A percentile compares a stretch with the other conserved stretches of the same genome.
phyloP scores from a whole-genome alignment of 2,329 filamentous ascomycete species.

The Fusarium transvaalense region DNA sequence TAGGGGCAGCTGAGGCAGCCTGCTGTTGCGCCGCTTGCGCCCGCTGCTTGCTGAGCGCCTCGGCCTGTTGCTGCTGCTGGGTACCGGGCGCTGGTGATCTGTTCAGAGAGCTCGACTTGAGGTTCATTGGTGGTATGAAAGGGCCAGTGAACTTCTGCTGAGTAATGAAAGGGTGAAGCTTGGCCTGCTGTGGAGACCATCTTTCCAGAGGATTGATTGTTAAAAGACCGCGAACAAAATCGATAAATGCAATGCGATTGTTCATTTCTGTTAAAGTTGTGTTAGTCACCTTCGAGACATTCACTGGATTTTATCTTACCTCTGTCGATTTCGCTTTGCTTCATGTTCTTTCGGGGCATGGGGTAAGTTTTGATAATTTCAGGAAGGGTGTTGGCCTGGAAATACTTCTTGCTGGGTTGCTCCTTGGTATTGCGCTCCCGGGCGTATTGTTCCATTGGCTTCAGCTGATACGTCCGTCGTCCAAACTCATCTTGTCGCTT shows the following conservation, averaged over 20 bases:
- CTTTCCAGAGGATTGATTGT: slow-evolving; percentile 96
- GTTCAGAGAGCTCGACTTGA: slow-evolving; percentile 87
- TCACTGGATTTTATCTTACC: slow-evolving; percentile 65
- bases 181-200: slow-evolving; percentile 98
- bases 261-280: slow-evolving; percentile 83
- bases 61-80: slow-evolving; percentile 94
- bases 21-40: slow-evolving; percentile 78
- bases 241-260: slow-evolving; percentile 96
- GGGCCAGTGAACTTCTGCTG: slow-evolving; percentile 97
- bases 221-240: slow-evolving; percentile 93
- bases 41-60: slow-evolving; percentile 92
- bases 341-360: slow-evolving; percentile 99
- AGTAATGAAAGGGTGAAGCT: slow-evolving; percentile 97
- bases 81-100: slow-evolving; percentile 92
- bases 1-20: slow-evolving; percentile 75
- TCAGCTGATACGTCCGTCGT: slow-evolving; percentile 88
- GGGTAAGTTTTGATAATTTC: slow-evolving; percentile 98
- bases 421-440: slow-evolving; percentile 96
- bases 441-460: slow-evolving; percentile 98
- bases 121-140: slow-evolving; percentile 96
- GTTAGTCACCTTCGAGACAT: not conserved
- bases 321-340: slow-evolving; percentile 94
- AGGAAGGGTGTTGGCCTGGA: slow-evolving; percentile 90
- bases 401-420: slow-evolving; percentile 99
- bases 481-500: slow-evolving; percentile 93